Evolutionary conservation across 805 yeast genomes (phyloP).

Genomic region (Citeromyces matritensis): DNA sequence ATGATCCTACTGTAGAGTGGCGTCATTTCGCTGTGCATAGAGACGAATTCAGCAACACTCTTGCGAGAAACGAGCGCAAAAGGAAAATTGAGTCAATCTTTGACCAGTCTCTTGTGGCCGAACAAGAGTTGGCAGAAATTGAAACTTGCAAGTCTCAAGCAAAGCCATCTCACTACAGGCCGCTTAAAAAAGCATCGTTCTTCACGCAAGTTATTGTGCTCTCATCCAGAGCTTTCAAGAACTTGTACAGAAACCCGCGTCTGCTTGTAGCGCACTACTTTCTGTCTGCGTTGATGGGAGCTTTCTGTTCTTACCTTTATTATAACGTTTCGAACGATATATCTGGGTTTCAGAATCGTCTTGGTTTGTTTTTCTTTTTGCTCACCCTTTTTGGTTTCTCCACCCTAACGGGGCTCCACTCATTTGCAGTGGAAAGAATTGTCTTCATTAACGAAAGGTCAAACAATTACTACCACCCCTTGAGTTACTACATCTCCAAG

Average conservation of each 20-base stretch:
- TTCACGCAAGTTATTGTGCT: conserved; percentile 55
- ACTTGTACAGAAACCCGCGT: conserved; percentile 84
- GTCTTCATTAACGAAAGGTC: conserved; percentile 89
- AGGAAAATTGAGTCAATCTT: conserved; percentile 8
- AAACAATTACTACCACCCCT: conserved; percentile 82
- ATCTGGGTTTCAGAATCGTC: conserved; percentile 90
- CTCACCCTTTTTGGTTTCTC: conserved; percentile 90
- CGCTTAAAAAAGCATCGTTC: conserved; percentile 38
- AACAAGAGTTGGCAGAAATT: conserved; percentile 24
- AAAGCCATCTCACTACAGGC: conserved; percentile 13
- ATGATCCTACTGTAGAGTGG: conserved; percentile 67
- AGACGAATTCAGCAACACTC: conserved; percentile 37
- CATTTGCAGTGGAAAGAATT: conserved; percentile 78
- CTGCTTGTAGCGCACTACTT: conserved; percentile 75
- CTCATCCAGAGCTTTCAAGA: conserved; percentile 80
- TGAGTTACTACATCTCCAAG: conserved; percentile 75
- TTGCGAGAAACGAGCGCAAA: conserved; percentile 5
- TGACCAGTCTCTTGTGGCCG: conserved; percentile 18
- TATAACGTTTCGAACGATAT: conserved; percentile 78
- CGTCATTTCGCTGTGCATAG: conserved; percentile 73
- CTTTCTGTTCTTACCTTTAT: conserved; percentile 76
- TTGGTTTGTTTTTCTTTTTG: conserved; percentile 85
- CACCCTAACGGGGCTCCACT: conserved; percentile 79
- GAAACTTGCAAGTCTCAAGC: conserved; percentile 8
- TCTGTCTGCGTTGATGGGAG: conserved; percentile 61